Evolutionary conservation across 208 protist genomes (phyloP), one percentile per base, ranked within the genome.

Genomic region (Acanthamoeba culbertsoni): DNA sequence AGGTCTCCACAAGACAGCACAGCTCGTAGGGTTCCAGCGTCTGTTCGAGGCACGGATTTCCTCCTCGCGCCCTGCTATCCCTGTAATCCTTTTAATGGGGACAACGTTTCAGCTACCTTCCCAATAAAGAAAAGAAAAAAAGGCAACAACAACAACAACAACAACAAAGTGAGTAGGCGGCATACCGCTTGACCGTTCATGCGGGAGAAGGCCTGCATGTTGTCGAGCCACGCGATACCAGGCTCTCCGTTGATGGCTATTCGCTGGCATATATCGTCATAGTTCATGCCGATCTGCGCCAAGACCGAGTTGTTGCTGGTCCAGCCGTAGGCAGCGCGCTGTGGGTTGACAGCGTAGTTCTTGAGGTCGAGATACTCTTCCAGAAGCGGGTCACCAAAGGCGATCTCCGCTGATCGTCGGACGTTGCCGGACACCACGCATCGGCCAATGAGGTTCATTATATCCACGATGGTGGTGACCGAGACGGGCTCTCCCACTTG

Each of bases 1-100:
- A 98, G n/a, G 97, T 98, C 71, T 98, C 97, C n/a, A 98, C 97
- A 0, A 98, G 93, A 95, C 96, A 98, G 92, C 97, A 98, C 16
- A 98, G 86, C 92, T 98, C 97, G 89, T 95, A 98, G 2, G 95
- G 95, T 91, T 98, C 97, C 1, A 98, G 86, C 28, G 97, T 98
- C 91, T 98, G 97, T 65, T 98, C 97, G 2, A 98, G 84, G 62
- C 97, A 98, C 33, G 97, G 97, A 63, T 98, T 98, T 35, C 96
- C 97, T 46, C 97, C 97, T 7, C 37, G 55, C 6, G 96, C 97
- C 51, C 94, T 82, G 6, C 59, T 42, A 68, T 97, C 96, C 7
- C 57, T 16, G 75, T 84, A 46, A 51, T 93, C 91, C 93, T 89
- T 23, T 12, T 7, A 2, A 12, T 26, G 16, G 7, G 33, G 40